These are phyloP conservation scores for Durotheca rogersii DNA, from an alignment of 495 filamentous ascomycete species.

Conservation along the genomic window DNA sequence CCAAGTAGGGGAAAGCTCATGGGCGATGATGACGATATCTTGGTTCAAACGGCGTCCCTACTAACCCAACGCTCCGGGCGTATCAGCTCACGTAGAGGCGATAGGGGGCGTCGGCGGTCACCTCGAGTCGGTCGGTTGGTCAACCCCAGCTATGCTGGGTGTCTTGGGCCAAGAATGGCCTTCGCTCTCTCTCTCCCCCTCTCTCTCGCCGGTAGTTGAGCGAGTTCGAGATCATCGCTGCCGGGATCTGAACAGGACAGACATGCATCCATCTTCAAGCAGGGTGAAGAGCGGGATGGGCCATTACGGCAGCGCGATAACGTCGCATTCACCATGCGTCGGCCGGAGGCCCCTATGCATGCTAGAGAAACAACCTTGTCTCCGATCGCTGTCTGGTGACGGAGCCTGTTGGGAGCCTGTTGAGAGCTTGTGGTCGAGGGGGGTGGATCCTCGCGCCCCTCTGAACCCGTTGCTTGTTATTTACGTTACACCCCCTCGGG, in stretches of 20 bases:
- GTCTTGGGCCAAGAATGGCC: background rate
- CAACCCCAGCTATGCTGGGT: constrained; percentile 8
- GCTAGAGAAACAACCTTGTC: constrained; percentile 20
- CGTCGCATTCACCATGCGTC: constrained; percentile 17
- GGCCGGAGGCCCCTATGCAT: too few relatives aligned
- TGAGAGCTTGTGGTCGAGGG: constrained; percentile 5
- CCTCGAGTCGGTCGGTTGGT: background rate
- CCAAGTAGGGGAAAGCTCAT: background rate
- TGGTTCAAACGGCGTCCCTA: background rate
- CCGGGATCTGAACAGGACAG: constrained; percentile 16
- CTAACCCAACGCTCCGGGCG: constrained; percentile 6
- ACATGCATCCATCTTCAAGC: constrained; percentile 4
- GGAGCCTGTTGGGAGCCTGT: constrained; percentile 5
- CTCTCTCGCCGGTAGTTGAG: constrained; percentile 26
- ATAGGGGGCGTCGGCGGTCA: constrained; percentile 4
- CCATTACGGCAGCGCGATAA: constrained; percentile 24
- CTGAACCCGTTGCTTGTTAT: background rate
- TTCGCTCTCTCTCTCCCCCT: too few relatives aligned
- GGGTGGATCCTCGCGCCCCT: constrained; percentile 3
- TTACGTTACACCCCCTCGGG: too few relatives aligned
- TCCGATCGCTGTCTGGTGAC: constrained; percentile 26
- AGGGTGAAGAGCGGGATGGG: constrained; percentile 20
- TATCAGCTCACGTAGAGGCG: background rate
- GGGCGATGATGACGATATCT: constrained; percentile 4
- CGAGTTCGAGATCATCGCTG: constrained; percentile 19